Conservation (phyloP, 345 rosid species). For the Hibiscus mutabilis region DNA sequence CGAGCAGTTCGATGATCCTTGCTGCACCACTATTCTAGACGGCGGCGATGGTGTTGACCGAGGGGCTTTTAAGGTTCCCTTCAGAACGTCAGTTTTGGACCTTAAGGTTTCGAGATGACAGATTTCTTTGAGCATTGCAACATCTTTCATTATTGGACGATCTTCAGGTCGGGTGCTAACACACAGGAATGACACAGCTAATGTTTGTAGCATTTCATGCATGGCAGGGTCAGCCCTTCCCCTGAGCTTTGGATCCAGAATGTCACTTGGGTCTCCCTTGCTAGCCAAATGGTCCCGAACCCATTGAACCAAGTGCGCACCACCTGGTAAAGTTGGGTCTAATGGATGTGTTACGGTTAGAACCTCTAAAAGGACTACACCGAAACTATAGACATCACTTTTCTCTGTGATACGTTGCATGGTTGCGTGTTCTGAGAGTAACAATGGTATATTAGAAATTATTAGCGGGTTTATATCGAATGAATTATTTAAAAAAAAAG, state of each 20-base stretch:
- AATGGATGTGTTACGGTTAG: conserved; percentile 87
- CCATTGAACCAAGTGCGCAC: conserved; percentile 85
- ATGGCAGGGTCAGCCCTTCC: conserved; percentile 69
- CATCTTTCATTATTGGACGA: conserved; percentile 86
- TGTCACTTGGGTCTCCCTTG: conserved; percentile 48
- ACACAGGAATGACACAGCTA: conserved; percentile 80
- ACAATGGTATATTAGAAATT: neutral
- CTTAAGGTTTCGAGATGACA: conserved; percentile 40
- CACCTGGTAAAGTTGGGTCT: conserved; percentile 80
- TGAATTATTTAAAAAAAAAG: neutral
- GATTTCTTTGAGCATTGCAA: conserved; percentile 90
- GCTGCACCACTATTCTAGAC: conserved; percentile 39
- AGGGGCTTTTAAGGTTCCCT: conserved; percentile 25
- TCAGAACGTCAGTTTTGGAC: conserved; percentile 35
- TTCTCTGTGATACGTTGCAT: conserved; percentile 69
- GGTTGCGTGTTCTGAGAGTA: conserved; percentile 64
- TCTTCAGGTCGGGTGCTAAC: conserved; percentile 49
- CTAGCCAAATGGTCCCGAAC: conserved; percentile 67
- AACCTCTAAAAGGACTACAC: conserved; percentile 73
- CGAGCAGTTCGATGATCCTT: conserved; percentile 72
- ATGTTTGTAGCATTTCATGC: conserved; percentile 91
- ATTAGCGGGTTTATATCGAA: neutral
- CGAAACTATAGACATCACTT: conserved; percentile 90
- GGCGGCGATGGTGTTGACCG: conserved; percentile 29
- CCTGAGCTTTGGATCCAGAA: conserved; percentile 67